Percentiles rank a stretch among this genome's conserved stretches.
These are phyloP conservation scores for Pyrrhoderma noxium DNA, from an alignment of 1,284 basidiomycete genomes.

Conservation along the genomic window DNA sequence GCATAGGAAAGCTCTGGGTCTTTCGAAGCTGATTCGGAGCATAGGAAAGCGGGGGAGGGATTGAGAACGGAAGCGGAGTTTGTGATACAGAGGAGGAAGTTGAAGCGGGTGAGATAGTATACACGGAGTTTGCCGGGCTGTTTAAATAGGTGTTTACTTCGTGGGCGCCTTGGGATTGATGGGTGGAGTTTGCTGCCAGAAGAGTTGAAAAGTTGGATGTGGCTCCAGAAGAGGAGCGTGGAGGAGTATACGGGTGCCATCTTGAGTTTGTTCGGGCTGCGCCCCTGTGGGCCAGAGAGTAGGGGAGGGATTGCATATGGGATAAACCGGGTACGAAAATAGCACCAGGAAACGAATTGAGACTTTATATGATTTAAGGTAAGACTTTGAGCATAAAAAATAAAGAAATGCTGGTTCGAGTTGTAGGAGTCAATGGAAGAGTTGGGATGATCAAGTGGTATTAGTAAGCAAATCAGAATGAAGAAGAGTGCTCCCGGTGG, in stretches of 20 bases:
- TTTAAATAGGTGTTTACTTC: conserved; percentile 38
- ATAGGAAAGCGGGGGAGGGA: conserved; percentile 29
- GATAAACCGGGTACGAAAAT: background rate
- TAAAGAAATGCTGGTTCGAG: too few relatives aligned
- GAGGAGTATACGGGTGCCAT: conserved; percentile 19
- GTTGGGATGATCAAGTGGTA: conserved; percentile 1
- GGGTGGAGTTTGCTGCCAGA: conserved; percentile 16
- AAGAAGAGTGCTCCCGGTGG: background rate
- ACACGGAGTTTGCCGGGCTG: conserved; percentile 53
- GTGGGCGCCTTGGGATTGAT: conserved; percentile 33
- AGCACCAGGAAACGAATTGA: too few relatives aligned
- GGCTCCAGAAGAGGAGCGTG: conserved; percentile 7
- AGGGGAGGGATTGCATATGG: conserved; percentile 18
- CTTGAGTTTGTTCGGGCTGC: conserved; percentile 16
- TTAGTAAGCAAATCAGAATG: conserved; percentile 7
- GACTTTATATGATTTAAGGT: too few relatives aligned
- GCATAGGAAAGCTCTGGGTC: conserved; percentile 28
- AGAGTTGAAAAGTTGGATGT: conserved; percentile 23
- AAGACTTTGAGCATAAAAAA: too few relatives aligned
- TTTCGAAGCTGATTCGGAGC: conserved; percentile 28
- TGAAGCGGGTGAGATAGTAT: conserved; percentile 37
- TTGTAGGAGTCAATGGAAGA: background rate
- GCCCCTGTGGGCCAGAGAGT: conserved; percentile 18
- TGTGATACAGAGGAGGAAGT: conserved; percentile 21
- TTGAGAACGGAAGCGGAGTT: too few relatives aligned